Base-by-base conservation (phyloP, 2,329 filamentous ascomycete genomes). In the Coniella lustricola region DNA sequence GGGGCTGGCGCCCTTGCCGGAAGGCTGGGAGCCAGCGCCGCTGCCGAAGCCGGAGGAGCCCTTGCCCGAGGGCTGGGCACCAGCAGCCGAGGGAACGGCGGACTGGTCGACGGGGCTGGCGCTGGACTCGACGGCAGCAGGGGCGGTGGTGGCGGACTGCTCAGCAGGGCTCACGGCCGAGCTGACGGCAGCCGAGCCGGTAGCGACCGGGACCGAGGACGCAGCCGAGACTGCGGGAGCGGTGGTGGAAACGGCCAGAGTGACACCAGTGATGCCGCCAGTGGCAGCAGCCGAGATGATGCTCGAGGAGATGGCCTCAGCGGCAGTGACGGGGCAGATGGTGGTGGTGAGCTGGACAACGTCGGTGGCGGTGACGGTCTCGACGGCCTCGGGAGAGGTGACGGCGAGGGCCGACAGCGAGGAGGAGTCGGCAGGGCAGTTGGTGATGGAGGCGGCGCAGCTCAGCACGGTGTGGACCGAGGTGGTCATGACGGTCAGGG, bases 311-410 rank as follows among this genome's bases (percentile, higher is more conserved):
- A 68, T 65, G 50, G 64, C 62, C 12, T 55, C 51, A n/a, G 64
- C 66, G 5, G 62, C 67, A 2, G 65, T 63, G 34, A 71, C 67
- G 45, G 70, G 69, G 65, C 69, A 71, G 49, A 70, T 58, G 37
- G 66, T 67, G 40, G 64, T 66, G 45, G 64, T 63, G n/a, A 71
- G 56, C 21, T 63, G 54, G 44, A 69, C 53, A 13, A 62, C 65
- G 50, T 68, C 62, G 12, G 68, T 72, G 29, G 71, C 65, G 21
- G 68, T 54, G 38, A 61, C 58, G 31, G 61, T 62, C 34, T 55
- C 54, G 14, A 63, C 56, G 44, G 49, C 43, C 40, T 52, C 50
- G 32, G 50, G 50, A 7, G 61, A 60, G 34, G 56, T 54, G 22
- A 57, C 44, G 9, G 64, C 60, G 35, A 66, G 58, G 20, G 58